A percentile compares a stretch with the other conserved stretches of the same genome.
phyloP scores from a whole-genome alignment of 129 eudicot species.

The Escallonia rubra region DNA sequence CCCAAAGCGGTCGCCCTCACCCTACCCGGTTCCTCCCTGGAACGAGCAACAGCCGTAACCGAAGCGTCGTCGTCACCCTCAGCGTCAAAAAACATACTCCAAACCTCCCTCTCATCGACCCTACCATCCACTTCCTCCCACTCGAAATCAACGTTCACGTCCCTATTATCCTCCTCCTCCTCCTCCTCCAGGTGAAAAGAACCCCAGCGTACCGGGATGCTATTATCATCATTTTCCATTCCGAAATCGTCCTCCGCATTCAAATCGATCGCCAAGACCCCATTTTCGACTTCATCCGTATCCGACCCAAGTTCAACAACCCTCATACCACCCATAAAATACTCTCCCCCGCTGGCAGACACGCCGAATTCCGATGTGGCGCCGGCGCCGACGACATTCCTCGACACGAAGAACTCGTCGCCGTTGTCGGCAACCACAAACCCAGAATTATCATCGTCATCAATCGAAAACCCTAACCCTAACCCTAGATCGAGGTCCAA shows the following conservation, averaged over 20 bases:
- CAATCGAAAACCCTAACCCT: conserved; percentile 28
- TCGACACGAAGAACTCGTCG: conserved; percentile 31
- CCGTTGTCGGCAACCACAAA: conserved; percentile 30
- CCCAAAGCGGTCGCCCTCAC: conserved; percentile 4
- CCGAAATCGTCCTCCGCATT: conserved; percentile 11
- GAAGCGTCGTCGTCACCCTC: conserved; percentile 45
- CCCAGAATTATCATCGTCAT: conserved; percentile 26
- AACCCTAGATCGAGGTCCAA: conserved; percentile 35
- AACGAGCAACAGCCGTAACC: conserved; percentile 12
- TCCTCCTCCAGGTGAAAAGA: conserved; percentile 24
- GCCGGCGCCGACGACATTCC: conserved; percentile 6
- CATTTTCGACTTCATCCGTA: conserved; percentile 17
- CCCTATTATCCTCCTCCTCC: conserved; percentile 20
- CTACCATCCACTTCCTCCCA: conserved; percentile 67
- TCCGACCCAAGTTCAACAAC: conserved; percentile 23
- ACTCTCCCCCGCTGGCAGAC: conserved; percentile 7
- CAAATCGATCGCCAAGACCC: conserved; percentile 8
- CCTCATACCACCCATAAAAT: conserved; percentile 30
- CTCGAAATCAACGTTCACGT: conserved; percentile 45
- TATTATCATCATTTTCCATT: conserved; percentile 23
- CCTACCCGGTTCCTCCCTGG: conserved; percentile 20
- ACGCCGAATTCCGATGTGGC: conserved; percentile 21
- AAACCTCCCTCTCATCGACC: conserved; percentile 39
- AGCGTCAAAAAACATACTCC: conserved; percentile 39
- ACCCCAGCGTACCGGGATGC: conserved; percentile 47